phyloP scores from a whole-genome alignment of 306 rosid genomes.

The Cucurbita maxima region DNA sequence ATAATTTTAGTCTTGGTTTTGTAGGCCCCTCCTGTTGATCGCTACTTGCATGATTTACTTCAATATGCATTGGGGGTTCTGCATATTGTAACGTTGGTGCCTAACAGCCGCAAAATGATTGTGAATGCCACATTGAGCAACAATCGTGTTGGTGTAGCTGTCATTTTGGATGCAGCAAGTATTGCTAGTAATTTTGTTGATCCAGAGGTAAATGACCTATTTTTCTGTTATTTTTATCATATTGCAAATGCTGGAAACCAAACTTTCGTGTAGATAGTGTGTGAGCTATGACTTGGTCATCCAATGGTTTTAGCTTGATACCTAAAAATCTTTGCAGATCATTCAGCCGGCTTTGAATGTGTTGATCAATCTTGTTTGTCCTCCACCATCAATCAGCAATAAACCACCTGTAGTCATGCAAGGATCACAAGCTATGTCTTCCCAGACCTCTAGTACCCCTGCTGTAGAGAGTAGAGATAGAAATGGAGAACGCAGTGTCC shows the following conservation, averaged over 20 bases:
- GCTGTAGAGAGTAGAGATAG: conserved; percentile 55
- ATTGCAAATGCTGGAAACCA: conserved; percentile 4
- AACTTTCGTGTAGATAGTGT: not conserved
- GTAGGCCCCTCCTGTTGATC: conserved; percentile 95
- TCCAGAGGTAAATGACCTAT: conserved; percentile 58
- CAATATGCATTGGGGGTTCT: conserved; percentile 93
- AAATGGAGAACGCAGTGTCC: conserved; percentile 10
- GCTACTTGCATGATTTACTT: conserved; percentile 90
- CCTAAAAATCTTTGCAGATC: conserved; percentile 43
- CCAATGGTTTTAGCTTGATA: not conserved
- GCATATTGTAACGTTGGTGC: conserved; percentile 85
- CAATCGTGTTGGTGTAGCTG: conserved; percentile 75
- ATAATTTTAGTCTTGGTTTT: conserved; percentile 9
- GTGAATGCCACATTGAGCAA: conserved; percentile 80
- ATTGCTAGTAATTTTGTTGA: conserved; percentile 64
- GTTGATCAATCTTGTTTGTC: conserved; percentile 88
- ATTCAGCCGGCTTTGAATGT: conserved; percentile 91
- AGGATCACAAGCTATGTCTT: conserved; percentile 52
- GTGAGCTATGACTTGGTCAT: not conserved
- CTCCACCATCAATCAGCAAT: conserved; percentile 95
- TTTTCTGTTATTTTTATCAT: not conserved
- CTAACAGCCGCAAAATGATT: conserved; percentile 85
- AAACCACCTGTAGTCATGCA: conserved; percentile 53
- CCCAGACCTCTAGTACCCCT: conserved; percentile 43
- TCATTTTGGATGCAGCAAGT: conserved; percentile 96